Percentiles rank a stretch among this genome's conserved stretches.
phyloP scores from a whole-genome alignment of 129 eudicot species.

The Pseudognaphalium luteoalbum region DNA sequence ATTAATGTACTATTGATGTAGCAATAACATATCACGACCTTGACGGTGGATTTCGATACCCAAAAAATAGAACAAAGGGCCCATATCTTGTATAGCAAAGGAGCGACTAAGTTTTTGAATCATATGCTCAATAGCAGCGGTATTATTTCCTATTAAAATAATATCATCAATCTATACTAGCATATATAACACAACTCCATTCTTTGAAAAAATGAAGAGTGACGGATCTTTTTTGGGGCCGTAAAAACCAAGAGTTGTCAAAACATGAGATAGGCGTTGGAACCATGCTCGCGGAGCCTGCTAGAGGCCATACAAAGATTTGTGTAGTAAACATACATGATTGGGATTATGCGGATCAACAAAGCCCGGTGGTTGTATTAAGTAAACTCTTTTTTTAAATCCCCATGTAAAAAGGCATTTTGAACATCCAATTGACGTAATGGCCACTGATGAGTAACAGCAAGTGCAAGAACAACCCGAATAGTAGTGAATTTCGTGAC shows the following conservation, averaged over 20 bases:
- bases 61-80: too few relatives aligned
- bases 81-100: not conserved
- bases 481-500: not conserved
- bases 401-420: not conserved
- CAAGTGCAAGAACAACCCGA: not conserved
- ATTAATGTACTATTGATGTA: too few relatives aligned
- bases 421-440: not conserved
- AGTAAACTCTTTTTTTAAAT: not conserved
- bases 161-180: not conserved
- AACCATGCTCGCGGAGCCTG: not conserved
- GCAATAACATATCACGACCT: too few relatives aligned
- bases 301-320: not conserved
- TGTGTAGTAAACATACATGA: not conserved
- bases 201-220: not conserved
- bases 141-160: not conserved
- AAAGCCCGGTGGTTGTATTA: not conserved
- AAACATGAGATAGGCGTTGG: not conserved
- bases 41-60: too few relatives aligned
- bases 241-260: not conserved
- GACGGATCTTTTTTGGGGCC: not conserved
- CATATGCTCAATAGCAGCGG: not conserved
- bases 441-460: not conserved
- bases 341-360: not conserved
- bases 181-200: constrained; percentile 9
- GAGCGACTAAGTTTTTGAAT: not conserved